Evolutionary conservation across 495 filamentous ascomycete species (phyloP), one percentile per base, ranked within the genome.

Genomic region (Annulohypoxylon moriforme): DNA sequence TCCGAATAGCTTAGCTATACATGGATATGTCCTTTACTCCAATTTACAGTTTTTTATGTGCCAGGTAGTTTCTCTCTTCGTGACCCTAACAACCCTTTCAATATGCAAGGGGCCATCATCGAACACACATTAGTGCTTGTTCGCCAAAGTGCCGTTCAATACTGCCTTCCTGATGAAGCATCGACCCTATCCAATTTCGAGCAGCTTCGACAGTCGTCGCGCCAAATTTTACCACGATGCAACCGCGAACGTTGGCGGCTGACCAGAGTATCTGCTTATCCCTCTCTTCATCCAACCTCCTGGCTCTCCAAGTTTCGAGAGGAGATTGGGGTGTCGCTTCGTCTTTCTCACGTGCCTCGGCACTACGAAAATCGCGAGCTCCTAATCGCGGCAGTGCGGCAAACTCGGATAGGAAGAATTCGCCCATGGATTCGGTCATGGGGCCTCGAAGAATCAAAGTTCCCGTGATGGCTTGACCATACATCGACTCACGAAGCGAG

Each of bases 161-260:
- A 67, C 82, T 85, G 18, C 85, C 85, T 71, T 88, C 84, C 49
- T 82, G 71, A 22, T 78, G 57, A 24, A 88, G 69, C 84, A 88
- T 87, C 14, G 78, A 78, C 8, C 85, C 83, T 66, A 88, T 77
- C 84, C 84, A 88, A 6, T 75, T 63, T 38, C 85, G 77, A 24
- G 80, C 84, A 31, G 78, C 83, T 73, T 88, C 85, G 14, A 87
- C 83, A 8, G 77, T 82, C 22, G 80, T 78, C 8, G 86, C 80
- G 10, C 86, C 85, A 76, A 98, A 96, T 81, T 98, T 99, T 24
- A 98, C 90, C 20, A 98, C 84, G 8, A 94, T 89, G 71, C 93
- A 97, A 1, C 93, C 93, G 7, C 94, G 86, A 27, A 97, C 89
- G 34, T 85, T 86, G 22, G 94, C 91, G 14, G 93, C 94, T 20